Evolutionary conservation across 306 rosid genomes (phyloP).

Genomic region (Erythrophleum fordii): DNA sequence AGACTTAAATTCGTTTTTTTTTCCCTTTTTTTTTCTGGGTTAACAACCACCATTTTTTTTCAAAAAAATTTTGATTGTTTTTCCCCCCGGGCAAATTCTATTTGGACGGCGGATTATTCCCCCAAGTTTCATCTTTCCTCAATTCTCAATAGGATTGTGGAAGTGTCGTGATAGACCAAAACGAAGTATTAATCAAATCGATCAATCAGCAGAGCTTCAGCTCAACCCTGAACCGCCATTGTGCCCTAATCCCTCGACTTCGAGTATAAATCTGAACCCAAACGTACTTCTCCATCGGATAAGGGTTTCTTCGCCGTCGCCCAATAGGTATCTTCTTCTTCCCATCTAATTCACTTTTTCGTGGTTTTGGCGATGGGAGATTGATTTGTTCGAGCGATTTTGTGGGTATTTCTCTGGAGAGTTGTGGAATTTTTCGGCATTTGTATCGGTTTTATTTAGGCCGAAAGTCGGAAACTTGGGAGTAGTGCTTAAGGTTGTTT

Average conservation of each 20-base stretch:
- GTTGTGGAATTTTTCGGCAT: not conserved
- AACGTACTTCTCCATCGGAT: not conserved
- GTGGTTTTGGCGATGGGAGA: not conserved
- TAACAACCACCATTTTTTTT: too few relatives aligned
- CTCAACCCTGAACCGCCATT: not conserved
- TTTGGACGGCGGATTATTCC: not conserved
- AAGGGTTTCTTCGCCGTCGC: not conserved
- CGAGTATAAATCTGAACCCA: not conserved
- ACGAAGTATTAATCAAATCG: not conserved
- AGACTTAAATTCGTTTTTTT: too few relatives aligned
- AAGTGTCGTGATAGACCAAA: not conserved
- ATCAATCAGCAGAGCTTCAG: not conserved
- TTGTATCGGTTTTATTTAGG: constrained; percentile 11
- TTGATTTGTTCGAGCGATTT: not conserved
- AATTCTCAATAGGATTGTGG: not conserved
- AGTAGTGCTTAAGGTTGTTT: not conserved
- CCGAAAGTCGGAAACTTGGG: not conserved
- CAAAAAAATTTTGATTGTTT: not conserved
- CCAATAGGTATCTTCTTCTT: constrained; percentile 12
- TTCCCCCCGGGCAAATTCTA: not conserved
- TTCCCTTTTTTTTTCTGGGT: not conserved
- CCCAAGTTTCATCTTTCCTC: not conserved
- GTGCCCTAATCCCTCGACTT: constrained; percentile 39
- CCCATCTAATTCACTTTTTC: not conserved
- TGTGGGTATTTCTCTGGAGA: not conserved